Evolutionary conservation across 176 grass and related monocot genomes (phyloP).

Genomic region (Chloris gayana): DNA sequence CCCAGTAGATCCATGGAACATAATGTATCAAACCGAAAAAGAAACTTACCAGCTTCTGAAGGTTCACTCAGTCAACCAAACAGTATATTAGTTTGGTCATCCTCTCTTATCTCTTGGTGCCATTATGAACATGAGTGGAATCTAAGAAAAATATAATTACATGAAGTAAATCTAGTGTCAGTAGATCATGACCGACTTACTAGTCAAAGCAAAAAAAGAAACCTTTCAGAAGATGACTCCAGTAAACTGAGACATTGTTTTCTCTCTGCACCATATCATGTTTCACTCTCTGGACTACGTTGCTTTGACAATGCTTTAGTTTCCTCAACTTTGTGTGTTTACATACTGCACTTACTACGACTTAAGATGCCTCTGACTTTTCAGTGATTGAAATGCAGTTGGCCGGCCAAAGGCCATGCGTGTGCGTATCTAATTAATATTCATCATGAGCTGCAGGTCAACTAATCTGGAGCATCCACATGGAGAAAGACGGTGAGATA

Average conservation of each 20-base stretch:
- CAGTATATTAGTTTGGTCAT: not conserved
- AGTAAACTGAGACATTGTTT: not conserved
- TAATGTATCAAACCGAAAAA: not conserved
- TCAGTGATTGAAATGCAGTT: not conserved
- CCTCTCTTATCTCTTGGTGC: not conserved
- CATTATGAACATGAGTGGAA: not conserved
- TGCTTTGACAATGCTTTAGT: too few species aligned
- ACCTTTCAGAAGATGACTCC: not conserved
- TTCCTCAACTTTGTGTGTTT: too few species aligned
- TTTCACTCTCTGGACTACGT: not conserved
- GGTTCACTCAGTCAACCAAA: slow-evolving; percentile 6
- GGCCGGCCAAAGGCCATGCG: not conserved
- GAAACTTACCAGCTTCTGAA: slow-evolving; percentile 16
- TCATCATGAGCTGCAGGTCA: not conserved
- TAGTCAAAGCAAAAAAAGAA: not conserved
- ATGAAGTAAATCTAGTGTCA: not conserved
- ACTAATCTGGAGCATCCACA: not conserved
- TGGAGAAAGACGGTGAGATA: not conserved
- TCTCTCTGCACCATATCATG: not conserved
- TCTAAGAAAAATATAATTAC: not conserved
- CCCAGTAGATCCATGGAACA: not conserved
- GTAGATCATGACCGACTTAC: not conserved
- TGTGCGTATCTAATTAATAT: not conserved
- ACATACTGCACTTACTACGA: too few species aligned
- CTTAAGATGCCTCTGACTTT: too few species aligned